phyloP scores from a whole-genome alignment of 768 basidiomycete genomes.

The Suillus subalutaceus region DNA sequence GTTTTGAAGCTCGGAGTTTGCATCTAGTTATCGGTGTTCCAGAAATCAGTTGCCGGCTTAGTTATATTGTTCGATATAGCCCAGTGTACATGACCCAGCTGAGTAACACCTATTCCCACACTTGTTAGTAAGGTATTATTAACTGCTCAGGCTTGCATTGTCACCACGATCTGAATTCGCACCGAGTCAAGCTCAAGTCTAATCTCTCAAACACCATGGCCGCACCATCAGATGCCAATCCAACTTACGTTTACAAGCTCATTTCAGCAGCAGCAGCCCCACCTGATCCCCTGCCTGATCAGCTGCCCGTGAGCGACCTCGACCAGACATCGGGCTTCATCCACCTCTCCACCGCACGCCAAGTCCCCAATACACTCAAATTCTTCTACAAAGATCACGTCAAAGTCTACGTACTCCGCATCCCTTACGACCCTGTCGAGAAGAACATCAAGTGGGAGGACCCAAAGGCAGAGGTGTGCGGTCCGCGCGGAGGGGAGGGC shows the following conservation, averaged over 20 bases:
- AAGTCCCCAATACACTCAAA: constrained; percentile 49
- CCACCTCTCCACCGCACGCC: constrained; percentile 56
- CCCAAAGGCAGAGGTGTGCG: constrained; percentile 42
- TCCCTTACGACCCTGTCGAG: constrained; percentile 44
- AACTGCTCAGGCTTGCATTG: background rate
- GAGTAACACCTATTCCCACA: no score
- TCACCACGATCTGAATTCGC: background rate
- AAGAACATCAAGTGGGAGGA: constrained; percentile 52
- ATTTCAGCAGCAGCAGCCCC: constrained; percentile 46
- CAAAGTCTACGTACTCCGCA: constrained; percentile 44
- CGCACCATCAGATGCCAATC: constrained; percentile 22
- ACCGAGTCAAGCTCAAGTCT: background rate
- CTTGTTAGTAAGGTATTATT: no score
- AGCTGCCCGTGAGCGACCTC: constrained; percentile 52
- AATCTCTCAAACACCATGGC: constrained; percentile 13
- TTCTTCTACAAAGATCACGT: constrained; percentile 47
- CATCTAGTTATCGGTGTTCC: no score
- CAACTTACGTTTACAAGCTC: constrained; percentile 66
- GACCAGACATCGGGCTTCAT: constrained; percentile 52
- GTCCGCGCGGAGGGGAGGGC: constrained; percentile 46
- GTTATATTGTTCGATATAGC: no score
- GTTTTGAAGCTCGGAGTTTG: no score
- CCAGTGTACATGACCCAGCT: no score
- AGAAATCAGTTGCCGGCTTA: no score
- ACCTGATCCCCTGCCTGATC: constrained; percentile 42